Evolutionary conservation across 2,329 filamentous ascomycete genomes (phyloP).

Genomic region (Metarhizium brunneum): DNA sequence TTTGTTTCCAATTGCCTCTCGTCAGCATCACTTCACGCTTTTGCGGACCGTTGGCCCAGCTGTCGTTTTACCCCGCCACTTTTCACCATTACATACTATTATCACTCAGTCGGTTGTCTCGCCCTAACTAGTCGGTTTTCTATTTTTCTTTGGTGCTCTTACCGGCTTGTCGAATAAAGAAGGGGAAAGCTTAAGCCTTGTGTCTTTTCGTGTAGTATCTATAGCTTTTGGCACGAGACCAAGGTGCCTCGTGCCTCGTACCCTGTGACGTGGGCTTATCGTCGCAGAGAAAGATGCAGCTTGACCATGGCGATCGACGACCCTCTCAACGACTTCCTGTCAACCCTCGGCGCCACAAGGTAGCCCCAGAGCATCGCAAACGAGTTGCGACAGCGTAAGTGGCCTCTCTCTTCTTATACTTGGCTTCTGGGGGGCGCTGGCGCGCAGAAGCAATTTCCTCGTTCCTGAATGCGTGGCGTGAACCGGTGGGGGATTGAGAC

Average conservation of each 20-base stretch:
- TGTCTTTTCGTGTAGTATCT: not conserved
- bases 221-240: not conserved
- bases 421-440: not conserved
- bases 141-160: not conserved
- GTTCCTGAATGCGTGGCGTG: no score
- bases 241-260: not conserved
- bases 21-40: not conserved
- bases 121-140: not conserved
- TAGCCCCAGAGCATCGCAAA: constrained; percentile 36
- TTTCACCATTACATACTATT: not conserved
- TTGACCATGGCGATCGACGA: constrained; percentile 16
- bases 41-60: not conserved
- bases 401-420: not conserved
- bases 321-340: constrained; percentile 34
- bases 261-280: not conserved
- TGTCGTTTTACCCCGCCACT: not conserved
- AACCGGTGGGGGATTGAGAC: no score
- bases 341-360: constrained; percentile 39
- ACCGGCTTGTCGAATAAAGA: not conserved
- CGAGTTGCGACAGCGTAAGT: constrained; percentile 38
- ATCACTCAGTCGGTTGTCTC: no score
- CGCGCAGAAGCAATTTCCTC: not conserved
- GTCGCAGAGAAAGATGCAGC: constrained; percentile 13
- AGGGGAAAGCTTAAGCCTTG: not conserved
- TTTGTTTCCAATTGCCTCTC: not conserved